These are phyloP conservation scores for Starmerella khaoyaiensis DNA, from an alignment of 805 yeast genomes.

Conservation along the genomic window DNA sequence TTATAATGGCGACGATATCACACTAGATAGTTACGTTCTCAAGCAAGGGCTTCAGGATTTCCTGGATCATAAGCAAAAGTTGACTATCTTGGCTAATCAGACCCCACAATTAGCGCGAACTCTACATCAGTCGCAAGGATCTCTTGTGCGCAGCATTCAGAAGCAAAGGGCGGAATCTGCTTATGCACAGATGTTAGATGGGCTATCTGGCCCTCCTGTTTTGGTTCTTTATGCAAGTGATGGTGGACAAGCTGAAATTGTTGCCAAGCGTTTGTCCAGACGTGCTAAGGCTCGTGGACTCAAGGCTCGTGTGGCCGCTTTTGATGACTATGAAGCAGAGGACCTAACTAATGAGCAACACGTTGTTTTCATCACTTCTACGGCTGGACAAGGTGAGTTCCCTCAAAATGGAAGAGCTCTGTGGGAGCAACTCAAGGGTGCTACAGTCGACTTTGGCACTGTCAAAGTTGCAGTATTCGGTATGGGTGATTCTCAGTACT, in stretches of 20 bases:
- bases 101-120: constrained; percentile 69
- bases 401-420: constrained; percentile 68
- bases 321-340: constrained; percentile 52
- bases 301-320: constrained; percentile 48
- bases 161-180: constrained; percentile 62
- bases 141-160: constrained; percentile 47
- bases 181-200: constrained; percentile 62
- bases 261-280: constrained; percentile 66
- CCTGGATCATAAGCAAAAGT: constrained; percentile 78
- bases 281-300: constrained; percentile 73
- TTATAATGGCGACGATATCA: constrained; percentile 54
- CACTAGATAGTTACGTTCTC: constrained; percentile 72
- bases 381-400: constrained; percentile 80
- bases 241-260: constrained; percentile 74
- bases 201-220: constrained; percentile 83
- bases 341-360: constrained; percentile 60
- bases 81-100: constrained; percentile 58
- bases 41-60: constrained; percentile 64
- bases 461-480: constrained; percentile 56
- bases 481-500: constrained; percentile 72
- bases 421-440: constrained; percentile 56
- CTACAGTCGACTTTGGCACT: constrained; percentile 40
- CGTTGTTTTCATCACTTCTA: constrained; percentile 55
- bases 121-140: constrained; percentile 49
- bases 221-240: constrained; percentile 81